Base-by-base conservation (phyloP, 169 alveolate species). In the Plasmodium gonderi region DNA sequence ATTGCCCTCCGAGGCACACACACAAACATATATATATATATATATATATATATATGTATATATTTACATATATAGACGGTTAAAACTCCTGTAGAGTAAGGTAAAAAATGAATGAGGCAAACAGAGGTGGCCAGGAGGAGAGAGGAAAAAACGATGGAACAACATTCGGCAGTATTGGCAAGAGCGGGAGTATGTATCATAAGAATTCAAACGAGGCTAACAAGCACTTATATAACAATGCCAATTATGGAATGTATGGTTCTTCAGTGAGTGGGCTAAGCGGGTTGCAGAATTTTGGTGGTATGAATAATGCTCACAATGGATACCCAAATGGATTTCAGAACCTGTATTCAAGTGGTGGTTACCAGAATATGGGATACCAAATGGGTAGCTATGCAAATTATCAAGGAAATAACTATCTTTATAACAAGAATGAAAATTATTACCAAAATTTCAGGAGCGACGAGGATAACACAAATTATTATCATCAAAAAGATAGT, bases 101-200 rank as follows among this genome's bases (percentile, higher is more conserved):
- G 14, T 20, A 29, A 85, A 85, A 64, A 17, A 85, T 85, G 92
- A 85, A 65, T 60, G 92, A 74, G 9, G 31, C 12, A 65, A 85
- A 38, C 17, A 85, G 78, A 49, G 79, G 54, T 42, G 72, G 47
- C 20, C n/a, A 40, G 12, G 42, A 85, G 20, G 78, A 38, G 51
- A 77, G 72, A 29, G 69, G 45, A 3, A 82, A 69, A 68, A 82
- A 82, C 3, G 89, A 31, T 6, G 67, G 75, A 36, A 31, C 77
- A 6, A 9, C 49, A 14, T 49, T 47, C 26, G 40, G 11, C 60
- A 54, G 47, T 1, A 31, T 40, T 51, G 38, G 68, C 3, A 54
- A 51, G 49, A 36, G 54, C 29, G 12, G 20, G n/a, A 64, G 47
- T 64, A 11, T 45, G 45, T 65, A 80, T 12, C 45, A 85, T 40